Evolutionary conservation across 1,284 basidiomycete species (phyloP), one percentile per base, ranked within the genome.

Genomic region (Ustilago vetiveriae): DNA sequence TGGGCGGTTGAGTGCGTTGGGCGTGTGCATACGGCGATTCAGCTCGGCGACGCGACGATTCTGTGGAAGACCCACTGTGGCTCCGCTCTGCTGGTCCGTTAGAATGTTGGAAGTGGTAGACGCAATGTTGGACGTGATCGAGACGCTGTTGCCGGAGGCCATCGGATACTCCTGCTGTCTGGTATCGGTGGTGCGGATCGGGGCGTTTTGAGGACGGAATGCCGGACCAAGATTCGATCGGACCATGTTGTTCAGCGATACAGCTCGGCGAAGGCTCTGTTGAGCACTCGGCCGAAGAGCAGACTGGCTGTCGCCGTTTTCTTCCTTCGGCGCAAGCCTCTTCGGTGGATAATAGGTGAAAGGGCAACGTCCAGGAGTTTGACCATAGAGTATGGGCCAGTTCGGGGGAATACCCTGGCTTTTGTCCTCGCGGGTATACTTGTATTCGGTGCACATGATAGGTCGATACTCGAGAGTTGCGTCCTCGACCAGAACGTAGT

Each of bases 401-500:
- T 83, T 82, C n/a, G 84, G 81, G 16, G 54, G 58, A 8, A 47
- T 24, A 27, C 46, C 40, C 19, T 63, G 48, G 19, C 42, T 46
- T 24, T 32, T 32, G 17, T 53, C 37, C 29, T 50, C 63, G 10
- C 58, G 64, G 37, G 82, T 82, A 49, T 80, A 71, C 14, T 82
- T 74, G 74, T 85, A 87, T 74, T 87, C 86, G 57, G 85, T 85
- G 56, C 83, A 82, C 76, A 86, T 84, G 75, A 88, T 82, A 5
- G 87, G 84, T 23, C 85, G 83, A 72, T 86, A 83, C 50, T 94
- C 90, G 59, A 90, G 88, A 6, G 87, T 88, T 58, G 92, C 87
- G 77, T 98, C 96, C 81, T 98, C 94, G 23, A 98, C 88, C 36
- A 98, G 86, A 26, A 98, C 86, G 82, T 92, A 97, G 80, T 87